These are phyloP conservation scores for Wickerhamiella australiensis DNA, from an alignment of 805 yeast species.

Conservation along the genomic window DNA sequence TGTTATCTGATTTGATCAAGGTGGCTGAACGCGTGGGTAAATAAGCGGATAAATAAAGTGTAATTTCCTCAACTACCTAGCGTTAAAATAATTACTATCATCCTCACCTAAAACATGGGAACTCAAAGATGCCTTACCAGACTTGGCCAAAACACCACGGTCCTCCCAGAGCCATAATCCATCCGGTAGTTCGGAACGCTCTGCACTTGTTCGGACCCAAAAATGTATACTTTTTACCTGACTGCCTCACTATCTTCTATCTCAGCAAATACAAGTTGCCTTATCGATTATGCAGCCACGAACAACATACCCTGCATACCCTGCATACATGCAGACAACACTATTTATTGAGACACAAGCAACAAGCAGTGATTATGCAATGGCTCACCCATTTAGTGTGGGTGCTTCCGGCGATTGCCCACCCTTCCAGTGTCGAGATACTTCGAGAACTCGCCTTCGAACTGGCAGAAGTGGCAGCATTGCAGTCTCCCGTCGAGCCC, in stretches of 20 bases:
- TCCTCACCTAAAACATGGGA: too few relatives aligned
- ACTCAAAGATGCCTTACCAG: too few relatives aligned
- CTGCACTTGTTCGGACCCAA: too few relatives aligned
- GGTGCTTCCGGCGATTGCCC: not conserved
- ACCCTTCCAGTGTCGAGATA: not conserved
- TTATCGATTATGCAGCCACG: slow-evolving; percentile 8
- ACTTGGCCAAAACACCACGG: too few relatives aligned
- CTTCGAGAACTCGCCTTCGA: slow-evolving; percentile 3
- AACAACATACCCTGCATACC: not conserved
- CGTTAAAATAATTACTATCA: too few relatives aligned
- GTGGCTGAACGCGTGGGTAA: slow-evolving; percentile 57
- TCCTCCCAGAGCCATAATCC: too few relatives aligned
- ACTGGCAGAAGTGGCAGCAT: slow-evolving; percentile 3
- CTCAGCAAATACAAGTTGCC: not conserved
- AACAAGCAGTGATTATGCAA: not conserved
- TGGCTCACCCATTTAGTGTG: not conserved
- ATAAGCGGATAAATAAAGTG: too few relatives aligned
- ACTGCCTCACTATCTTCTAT: too few relatives aligned
- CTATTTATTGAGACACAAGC: not conserved
- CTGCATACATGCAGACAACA: not conserved
- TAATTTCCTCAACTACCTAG: too few relatives aligned
- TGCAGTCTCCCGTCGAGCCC: not conserved
- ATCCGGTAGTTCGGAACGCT: too few relatives aligned
- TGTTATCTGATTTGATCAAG: slow-evolving; percentile 83
- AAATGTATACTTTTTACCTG: not conserved